Base-by-base conservation (phyloP, 2,329 filamentous ascomycete species). In the Calonectria montana region DNA sequence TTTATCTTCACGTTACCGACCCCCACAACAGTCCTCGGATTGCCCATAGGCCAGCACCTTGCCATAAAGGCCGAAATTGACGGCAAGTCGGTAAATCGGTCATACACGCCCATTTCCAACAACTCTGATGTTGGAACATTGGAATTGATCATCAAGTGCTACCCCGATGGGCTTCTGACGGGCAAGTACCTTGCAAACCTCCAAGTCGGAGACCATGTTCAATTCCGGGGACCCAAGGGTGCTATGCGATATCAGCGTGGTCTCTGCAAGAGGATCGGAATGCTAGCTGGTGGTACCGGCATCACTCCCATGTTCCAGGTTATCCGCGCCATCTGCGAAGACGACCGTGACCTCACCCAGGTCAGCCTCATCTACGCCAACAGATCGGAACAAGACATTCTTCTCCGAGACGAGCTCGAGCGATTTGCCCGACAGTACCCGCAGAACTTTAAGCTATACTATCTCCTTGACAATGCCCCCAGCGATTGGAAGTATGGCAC, bases 281-380 rank as follows among this genome's bases (percentile, higher is more conserved):
- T 91, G 89, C 78, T 91, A 1, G 88, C 87, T 1, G 88, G 88
- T 0, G 81, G 81, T 8, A 82, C 82, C 0, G 82, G 81, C 13
- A 82, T 83, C 41, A 83, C 50, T 0, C 81, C 81, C 13, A 81
- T 83, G 80, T 83, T 78, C 66, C 90, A 92, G 77, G 80, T 93
- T 8, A 91, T 92, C 76, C 87, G 90, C 4, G 89, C 90, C 50
- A 91, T 92, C 68, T 91, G 89, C 76, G 90, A 92, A 76, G 88
- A 92, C 66, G 83, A 87, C n/a, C 82, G 80, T 8, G 91, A 93
- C 72, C 84, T 83, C 1, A 92, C 91, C 0, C 81, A 89, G 73
- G 80, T 92, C 48, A 88, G 83, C 53, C 82, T 93, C 5, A 80
- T 93, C 35, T 92, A 91, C 71, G 91, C 89, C 35, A 92, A 91